Evolutionary conservation across 371 early-diverging fungal species (phyloP).

Genomic region (Mycotypha africana): DNA sequence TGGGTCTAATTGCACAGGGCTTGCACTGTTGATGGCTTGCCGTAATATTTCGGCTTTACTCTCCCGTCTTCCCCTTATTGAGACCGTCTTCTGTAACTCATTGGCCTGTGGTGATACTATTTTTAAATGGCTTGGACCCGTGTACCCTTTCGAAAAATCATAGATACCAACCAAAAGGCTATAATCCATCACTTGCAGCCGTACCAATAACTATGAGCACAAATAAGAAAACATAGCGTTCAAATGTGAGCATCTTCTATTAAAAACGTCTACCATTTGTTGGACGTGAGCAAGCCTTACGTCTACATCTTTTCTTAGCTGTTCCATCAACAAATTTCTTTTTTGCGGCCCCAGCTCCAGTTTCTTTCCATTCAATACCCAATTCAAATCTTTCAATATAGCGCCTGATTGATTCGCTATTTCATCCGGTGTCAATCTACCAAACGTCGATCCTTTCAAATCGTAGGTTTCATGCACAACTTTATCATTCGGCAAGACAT

Average conservation of each 20-base stretch:
- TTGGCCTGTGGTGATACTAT: too few relatives aligned
- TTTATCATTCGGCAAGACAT: conserved; percentile 91
- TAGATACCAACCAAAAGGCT: conserved; percentile 92
- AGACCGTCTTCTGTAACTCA: too few relatives aligned
- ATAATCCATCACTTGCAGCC: conserved; percentile 98
- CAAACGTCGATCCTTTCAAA: conserved; percentile 64
- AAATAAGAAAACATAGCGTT: too few relatives aligned
- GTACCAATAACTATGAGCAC: too few relatives aligned
- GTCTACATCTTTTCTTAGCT: conserved; percentile 84
- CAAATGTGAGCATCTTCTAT: too few relatives aligned
- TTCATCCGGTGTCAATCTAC: conserved; percentile 56
- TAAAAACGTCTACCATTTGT: too few relatives aligned
- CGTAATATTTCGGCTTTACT: conserved; percentile 63
- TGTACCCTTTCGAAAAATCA: conserved; percentile 76
- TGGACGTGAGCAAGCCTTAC: too few relatives aligned
- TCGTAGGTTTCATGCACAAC: conserved; percentile 96
- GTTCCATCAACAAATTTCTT: conserved; percentile 64
- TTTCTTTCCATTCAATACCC: conserved; percentile 64
- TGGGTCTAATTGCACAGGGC: conserved; percentile 58
- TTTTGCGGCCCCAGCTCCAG: conserved; percentile 81
- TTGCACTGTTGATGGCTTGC: conserved; percentile 61
- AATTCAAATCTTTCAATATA: conserved; percentile 93
- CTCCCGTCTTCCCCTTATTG: conserved; percentile 34
- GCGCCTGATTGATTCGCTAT: conserved; percentile 67
- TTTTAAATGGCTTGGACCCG: too few relatives aligned